These are phyloP conservation scores for Rhodotorula paludigena DNA, from an alignment of 768 basidiomycete species.

Conservation along the genomic window DNA sequence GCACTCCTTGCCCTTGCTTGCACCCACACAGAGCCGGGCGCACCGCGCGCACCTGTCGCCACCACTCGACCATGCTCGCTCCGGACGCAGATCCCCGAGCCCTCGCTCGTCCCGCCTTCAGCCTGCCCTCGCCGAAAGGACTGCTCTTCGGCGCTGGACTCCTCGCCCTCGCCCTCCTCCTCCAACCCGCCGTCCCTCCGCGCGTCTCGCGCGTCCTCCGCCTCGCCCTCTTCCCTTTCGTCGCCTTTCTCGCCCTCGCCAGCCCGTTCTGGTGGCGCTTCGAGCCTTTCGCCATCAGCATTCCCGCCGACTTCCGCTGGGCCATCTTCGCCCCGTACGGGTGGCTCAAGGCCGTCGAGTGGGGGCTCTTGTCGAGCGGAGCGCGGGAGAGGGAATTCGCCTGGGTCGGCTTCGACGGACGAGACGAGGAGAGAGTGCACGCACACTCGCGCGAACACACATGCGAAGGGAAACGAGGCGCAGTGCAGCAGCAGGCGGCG, in stretches of 20 bases:
- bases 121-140: constrained; percentile 1
- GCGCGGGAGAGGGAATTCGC: constrained; percentile 3
- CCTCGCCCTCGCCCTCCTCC: constrained; percentile 24
- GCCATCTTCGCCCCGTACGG: constrained; percentile 27
- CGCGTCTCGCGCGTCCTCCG: constrained; percentile 2
- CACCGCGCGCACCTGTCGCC: no score
- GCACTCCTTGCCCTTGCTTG: no score
- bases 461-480: not conserved
- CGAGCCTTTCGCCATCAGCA: not conserved
- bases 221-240: not conserved
- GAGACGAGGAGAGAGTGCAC: not conserved
- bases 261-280: constrained; percentile 3
- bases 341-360: constrained; percentile 16
- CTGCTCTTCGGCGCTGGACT: constrained; percentile 9
- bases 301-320: constrained; percentile 14
- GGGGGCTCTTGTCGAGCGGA: not conserved
- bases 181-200: constrained; percentile 22
- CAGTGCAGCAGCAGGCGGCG: not conserved
- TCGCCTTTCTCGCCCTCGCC: not conserved
- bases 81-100: not conserved
- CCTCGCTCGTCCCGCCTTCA: not conserved
- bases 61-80: not conserved
- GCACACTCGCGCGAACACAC: no score
- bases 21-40: no score
- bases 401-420: constrained; percentile 32